Evolutionary conservation across 2,329 filamentous ascomycete genomes (phyloP).

Genomic region (Neonectria punicea): DNA sequence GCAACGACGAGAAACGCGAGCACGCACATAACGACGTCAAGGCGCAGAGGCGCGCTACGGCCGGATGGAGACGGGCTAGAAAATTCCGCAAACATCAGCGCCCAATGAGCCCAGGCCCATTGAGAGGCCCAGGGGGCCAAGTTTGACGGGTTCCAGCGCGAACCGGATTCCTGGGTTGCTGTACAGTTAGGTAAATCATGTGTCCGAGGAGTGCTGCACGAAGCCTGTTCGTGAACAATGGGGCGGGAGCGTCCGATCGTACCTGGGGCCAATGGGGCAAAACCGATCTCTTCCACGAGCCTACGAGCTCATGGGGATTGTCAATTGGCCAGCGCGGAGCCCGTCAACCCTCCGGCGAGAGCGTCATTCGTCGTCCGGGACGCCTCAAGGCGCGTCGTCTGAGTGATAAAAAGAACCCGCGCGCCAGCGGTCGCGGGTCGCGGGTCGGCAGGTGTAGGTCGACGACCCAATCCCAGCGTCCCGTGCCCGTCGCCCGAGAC

Average conservation of each 20-base stretch:
- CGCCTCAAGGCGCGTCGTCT: conserved; percentile 24
- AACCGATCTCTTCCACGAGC: conserved; percentile 33
- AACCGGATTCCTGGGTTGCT: conserved; percentile 42
- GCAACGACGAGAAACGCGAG: conserved; percentile 9
- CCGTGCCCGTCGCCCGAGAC: conserved; percentile 25
- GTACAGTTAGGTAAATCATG: conserved; percentile 44
- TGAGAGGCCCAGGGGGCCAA: conserved; percentile 27
- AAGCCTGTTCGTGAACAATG: conserved; percentile 37
- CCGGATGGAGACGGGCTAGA: conserved; percentile 31
- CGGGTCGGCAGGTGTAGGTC: neutral
- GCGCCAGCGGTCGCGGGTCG: conserved; percentile 14
- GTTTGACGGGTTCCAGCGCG: conserved; percentile 32
- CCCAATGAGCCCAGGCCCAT: conserved; percentile 33
- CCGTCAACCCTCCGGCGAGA: conserved; percentile 16
- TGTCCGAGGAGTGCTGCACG: conserved; percentile 41
- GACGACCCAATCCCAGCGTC: conserved; percentile 13
- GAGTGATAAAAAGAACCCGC: conserved; percentile 10
- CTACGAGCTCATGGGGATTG: conserved; percentile 29
- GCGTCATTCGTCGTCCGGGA: conserved; percentile 13
- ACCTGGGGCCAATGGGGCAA: conserved; percentile 38
- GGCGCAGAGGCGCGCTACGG: conserved; percentile 28
- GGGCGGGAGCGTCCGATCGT: conserved; percentile 39
- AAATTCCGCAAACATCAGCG: conserved; percentile 25
- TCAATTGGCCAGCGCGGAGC: conserved; percentile 26
- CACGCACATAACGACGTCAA: conserved; percentile 19